These are phyloP conservation scores for Centella asiatica DNA, from an alignment of 129 eudicot genomes.

Conservation along the genomic window DNA sequence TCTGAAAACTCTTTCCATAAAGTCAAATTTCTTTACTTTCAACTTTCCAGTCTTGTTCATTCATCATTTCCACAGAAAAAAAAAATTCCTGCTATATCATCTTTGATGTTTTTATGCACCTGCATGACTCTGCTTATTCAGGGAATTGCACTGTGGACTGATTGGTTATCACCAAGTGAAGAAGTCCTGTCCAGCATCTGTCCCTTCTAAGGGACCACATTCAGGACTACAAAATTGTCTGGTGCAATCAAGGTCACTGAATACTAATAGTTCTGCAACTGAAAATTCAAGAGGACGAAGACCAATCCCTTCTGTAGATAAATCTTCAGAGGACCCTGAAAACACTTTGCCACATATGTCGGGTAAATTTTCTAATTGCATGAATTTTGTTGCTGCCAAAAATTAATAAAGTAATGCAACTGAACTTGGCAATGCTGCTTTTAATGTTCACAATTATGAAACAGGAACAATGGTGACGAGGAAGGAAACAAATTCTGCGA, in stretches of 20 bases:
- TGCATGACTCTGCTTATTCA: neutral
- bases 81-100: neutral
- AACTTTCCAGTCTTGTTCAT: neutral
- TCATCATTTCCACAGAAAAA: neutral
- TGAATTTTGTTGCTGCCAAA: neutral
- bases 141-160: constrained; percentile 6
- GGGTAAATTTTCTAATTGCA: neutral
- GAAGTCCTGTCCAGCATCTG: neutral
- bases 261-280: neutral
- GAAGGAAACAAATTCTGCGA: neutral
- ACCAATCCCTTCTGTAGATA: neutral
- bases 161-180: constrained; percentile 4
- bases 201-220: neutral
- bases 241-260: neutral
- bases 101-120: neutral
- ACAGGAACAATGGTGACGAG: neutral
- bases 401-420: neutral
- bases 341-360: neutral
- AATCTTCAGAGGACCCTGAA: neutral
- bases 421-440: neutral
- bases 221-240: neutral
- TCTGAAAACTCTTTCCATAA: neutral
- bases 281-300: neutral
- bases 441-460: neutral
- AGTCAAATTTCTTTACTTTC: neutral